phyloP scores from a whole-genome alignment of 2,329 filamentous ascomycete species.

The Gaeumannomyces tritici region DNA sequence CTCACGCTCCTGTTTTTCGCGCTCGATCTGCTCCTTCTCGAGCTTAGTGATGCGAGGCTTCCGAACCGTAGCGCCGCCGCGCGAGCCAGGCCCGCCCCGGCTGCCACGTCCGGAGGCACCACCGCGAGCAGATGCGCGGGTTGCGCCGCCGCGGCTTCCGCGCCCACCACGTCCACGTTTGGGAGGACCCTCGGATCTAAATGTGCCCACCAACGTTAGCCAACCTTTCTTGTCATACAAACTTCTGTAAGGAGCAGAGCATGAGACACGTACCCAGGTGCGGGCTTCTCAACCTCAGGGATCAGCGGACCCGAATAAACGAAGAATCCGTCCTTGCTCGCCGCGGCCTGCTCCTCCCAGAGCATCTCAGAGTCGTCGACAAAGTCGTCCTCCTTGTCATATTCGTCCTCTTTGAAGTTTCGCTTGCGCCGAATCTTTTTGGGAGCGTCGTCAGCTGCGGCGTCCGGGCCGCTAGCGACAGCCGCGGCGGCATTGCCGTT shows the following conservation, averaged over 20 bases:
- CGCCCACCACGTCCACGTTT: constrained; percentile 53
- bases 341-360: constrained; percentile 92
- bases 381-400: constrained; percentile 75
- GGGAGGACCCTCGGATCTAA: constrained; percentile 61
- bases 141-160: constrained; percentile 33
- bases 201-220: constrained; percentile 13
- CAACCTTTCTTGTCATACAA: background rate
- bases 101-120: constrained; percentile 52
- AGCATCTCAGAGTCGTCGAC: constrained; percentile 89
- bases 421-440: constrained; percentile 69
- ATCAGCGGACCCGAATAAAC: constrained; percentile 92
- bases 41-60: constrained; percentile 84
- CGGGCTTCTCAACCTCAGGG: constrained; percentile 71
- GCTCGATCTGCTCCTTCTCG: constrained; percentile 70
- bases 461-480: constrained; percentile 47
- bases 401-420: constrained; percentile 72
- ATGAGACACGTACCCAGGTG: constrained; percentile 34
- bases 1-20: constrained; percentile 70
- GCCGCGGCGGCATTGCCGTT: constrained; percentile 45
- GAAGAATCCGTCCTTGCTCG: constrained; percentile 93
- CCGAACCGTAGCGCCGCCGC: constrained; percentile 63
- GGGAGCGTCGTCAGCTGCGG: constrained; percentile 44
- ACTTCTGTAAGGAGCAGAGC: background rate
- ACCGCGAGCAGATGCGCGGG: constrained; percentile 44
- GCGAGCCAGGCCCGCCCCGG: constrained; percentile 55